Conservation (phyloP, 2,329 filamentous ascomycete species). For the Bipolaris sorokiniana region DNA sequence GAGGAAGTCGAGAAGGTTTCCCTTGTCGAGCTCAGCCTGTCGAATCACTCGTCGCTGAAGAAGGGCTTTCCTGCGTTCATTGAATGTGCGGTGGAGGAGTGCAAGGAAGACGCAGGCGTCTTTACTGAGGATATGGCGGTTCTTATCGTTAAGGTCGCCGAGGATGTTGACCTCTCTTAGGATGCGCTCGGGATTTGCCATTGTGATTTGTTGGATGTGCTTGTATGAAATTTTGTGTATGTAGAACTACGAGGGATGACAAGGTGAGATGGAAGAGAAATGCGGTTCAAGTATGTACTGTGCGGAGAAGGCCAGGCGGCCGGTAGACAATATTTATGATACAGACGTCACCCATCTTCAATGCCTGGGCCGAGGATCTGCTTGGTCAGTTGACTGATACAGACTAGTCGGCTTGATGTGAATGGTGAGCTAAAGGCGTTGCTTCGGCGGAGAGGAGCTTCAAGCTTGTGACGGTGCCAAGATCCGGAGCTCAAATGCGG, state of each 20-base stretch:
- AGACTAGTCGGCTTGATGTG: constrained; percentile 40
- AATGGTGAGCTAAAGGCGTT: constrained; percentile 35
- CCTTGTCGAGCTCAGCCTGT: constrained; percentile 92
- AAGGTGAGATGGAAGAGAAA: constrained; percentile 19
- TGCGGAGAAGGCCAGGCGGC: constrained; percentile 35
- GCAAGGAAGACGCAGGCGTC: constrained; percentile 91
- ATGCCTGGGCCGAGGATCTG: constrained; percentile 43
- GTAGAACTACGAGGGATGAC: constrained; percentile 12
- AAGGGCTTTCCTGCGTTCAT: constrained; percentile 83
- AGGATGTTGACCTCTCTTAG: constrained; percentile 89
- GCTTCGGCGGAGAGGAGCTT: constrained; percentile 40
- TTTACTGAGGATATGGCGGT: constrained; percentile 90
- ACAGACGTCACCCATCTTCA: constrained; percentile 43
- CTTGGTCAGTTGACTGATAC: constrained; percentile 28
- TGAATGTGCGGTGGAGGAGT: constrained; percentile 93
- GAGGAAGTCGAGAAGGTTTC: constrained; percentile 88
- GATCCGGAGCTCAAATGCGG: constrained; percentile 32
- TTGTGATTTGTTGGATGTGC: constrained; percentile 26
- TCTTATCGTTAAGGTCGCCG: constrained; percentile 75
- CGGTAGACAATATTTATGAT: constrained; percentile 36
- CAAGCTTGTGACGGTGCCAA: constrained; percentile 48
- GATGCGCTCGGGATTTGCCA: constrained; percentile 68
- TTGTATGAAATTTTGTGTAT: constrained; percentile 10
- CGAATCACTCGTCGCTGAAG: constrained; percentile 84
- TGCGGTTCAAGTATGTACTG: constrained; percentile 33